Conservation (phyloP, 257 asterid species). For the Nicotiana paniculata region DNA sequence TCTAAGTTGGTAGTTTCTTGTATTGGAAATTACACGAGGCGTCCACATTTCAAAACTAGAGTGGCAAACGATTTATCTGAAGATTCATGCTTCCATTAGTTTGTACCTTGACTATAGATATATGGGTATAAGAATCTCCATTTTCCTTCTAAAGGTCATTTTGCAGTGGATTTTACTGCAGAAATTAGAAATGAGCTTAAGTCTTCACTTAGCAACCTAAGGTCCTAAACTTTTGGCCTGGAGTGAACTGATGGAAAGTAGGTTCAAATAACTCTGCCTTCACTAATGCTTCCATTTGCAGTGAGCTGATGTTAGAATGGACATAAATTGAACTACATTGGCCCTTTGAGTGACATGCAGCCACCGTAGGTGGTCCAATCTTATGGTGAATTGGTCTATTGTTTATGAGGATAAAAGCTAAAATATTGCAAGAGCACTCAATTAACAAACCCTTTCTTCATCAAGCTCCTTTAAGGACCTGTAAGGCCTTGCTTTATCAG, state of each 20-base stretch:
- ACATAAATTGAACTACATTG: neutral
- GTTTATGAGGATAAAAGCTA: neutral
- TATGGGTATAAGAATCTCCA: neutral
- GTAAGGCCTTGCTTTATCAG: neutral
- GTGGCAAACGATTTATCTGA: neutral
- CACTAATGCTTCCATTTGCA: neutral
- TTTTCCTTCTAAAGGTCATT: neutral
- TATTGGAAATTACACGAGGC: neutral
- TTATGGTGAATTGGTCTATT: neutral
- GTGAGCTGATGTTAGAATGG: neutral
- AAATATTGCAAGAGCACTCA: neutral
- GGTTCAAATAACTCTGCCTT: neutral
- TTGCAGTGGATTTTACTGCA: neutral
- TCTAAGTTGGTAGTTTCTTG: neutral
- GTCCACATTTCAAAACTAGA: neutral
- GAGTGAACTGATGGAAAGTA: neutral
- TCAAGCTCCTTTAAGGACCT: neutral
- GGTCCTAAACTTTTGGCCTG: neutral
- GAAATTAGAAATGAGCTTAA: neutral
- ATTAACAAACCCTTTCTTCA: neutral
- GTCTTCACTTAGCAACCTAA: neutral
- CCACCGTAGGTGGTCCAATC: neutral
- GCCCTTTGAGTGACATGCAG: neutral
- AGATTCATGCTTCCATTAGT: neutral
- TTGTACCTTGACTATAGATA: neutral